These are phyloP conservation scores for Arxiozyma telluris DNA, from an alignment of 1,139 yeast genomes.

Conservation along the genomic window DNA sequence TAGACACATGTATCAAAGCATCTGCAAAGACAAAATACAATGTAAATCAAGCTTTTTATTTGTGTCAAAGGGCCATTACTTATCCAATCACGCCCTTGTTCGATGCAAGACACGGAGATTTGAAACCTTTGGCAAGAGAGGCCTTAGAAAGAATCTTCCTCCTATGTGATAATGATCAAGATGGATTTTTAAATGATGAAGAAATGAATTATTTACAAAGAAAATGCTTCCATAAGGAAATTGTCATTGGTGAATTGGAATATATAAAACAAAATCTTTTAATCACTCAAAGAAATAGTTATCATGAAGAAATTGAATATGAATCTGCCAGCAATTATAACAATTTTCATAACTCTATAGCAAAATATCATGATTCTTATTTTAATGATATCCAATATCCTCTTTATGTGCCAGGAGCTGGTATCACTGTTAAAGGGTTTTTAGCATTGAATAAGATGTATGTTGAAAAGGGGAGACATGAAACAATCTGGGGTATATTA, in stretches of 20 bases:
- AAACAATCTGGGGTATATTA: constrained; percentile 90
- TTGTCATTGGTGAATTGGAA: constrained; percentile 45
- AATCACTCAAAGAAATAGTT: constrained; percentile 4
- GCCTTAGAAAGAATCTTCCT: constrained; percentile 79
- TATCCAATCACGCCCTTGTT: constrained; percentile 91
- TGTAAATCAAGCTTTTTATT: constrained; percentile 81
- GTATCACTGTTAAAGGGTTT: constrained; percentile 70
- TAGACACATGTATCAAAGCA: constrained; percentile 82
- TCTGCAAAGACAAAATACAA: constrained; percentile 74
- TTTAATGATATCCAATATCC: neutral
- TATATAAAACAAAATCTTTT: constrained; percentile 39
- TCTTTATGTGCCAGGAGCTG: constrained; percentile 34
- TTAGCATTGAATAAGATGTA: constrained; percentile 65
- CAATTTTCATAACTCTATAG: neutral
- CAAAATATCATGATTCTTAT: neutral
- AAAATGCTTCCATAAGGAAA: constrained; percentile 60
- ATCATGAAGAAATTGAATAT: neutral
- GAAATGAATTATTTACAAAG: constrained; percentile 64
- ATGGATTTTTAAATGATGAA: constrained; percentile 61
- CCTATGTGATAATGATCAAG: constrained; percentile 82
- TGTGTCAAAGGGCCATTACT: constrained; percentile 85
- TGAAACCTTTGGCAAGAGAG: constrained; percentile 66
- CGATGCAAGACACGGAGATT: constrained; percentile 78
- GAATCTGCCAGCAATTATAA: neutral
- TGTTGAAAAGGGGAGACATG: constrained; percentile 89